Base-by-base conservation (phyloP, 495 filamentous ascomycete species). In the Penicillium coffeae region DNA sequence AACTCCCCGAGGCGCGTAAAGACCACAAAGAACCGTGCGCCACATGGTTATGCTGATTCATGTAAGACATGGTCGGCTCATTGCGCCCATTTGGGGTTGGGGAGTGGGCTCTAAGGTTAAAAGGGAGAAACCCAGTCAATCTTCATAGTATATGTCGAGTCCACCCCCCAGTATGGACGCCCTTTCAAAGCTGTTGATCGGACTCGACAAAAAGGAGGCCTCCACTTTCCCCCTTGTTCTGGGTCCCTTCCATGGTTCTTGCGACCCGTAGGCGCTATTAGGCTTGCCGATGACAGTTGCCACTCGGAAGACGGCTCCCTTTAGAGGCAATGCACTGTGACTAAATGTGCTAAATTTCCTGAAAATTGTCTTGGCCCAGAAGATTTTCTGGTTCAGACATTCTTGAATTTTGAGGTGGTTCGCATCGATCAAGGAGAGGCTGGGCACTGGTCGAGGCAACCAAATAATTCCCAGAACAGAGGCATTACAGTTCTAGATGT, bases 241-340 rank as follows among this genome's bases (percentile, higher is more conserved):
- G 35, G 46, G 35, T 39, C 15, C 2, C 12, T 47, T 39, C 59
- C 57, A 60, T 53, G 54, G 57, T 48, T 54, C 43, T 9, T 3
- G 38, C 38, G 39, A 33, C 21, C 10, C 16, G 51, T 46, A 36
- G 33, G 43, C 47, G 53, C 37, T 52, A 54, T 62, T 48, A 60
- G 59, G 39, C 53, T 56, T 57, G 48, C 55, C 44, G 50, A 45
- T 62, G 59, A 62, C 56, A 60, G 54, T 59, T 62, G 55, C 47
- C 59, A 51, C 48, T 33, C 33, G 4, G 7, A 15, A 4, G 25
- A 7, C 14, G n/a, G n/a, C n/a, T n/a, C n/a, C n/a, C n/a, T n/a
- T n/a, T n/a, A n/a, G n/a, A n/a, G n/a, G n/a, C n/a, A n/a, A n/a
- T n/a, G n/a, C n/a, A n/a, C n/a, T n/a, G n/a, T n/a, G n/a, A n/a